Base-by-base conservation (phyloP, 2,329 filamentous ascomycete species). In the Xylariaceae sp. region DNA sequence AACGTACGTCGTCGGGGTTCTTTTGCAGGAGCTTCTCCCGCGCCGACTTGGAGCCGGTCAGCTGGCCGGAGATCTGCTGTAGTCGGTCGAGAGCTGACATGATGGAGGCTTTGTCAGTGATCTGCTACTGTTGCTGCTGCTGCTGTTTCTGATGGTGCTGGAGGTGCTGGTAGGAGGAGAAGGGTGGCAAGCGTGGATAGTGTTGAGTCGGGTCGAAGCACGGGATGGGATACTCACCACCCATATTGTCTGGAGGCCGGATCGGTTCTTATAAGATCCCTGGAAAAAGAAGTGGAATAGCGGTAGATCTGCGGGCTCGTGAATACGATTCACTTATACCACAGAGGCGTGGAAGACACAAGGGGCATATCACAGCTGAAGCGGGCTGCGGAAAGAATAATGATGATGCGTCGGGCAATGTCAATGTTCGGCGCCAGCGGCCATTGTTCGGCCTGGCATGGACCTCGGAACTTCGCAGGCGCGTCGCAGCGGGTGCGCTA, bases 1-100 rank as follows among this genome's bases (percentile, higher is more conserved):
- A n/a, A 43, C 40, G 31, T 64, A 80, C 77, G 67, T 83, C 79
- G 57, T 83, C 77, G 35, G 78, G 66, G 56, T 68, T 70, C 66
- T 83, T 82, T 58, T 80, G 63, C 27, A 82, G 66, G 29, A 83
- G 61, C 58, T 66, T 73, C 40, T 72, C 71, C 41, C 64, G 61
- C 31, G 65, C 60, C 43, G 65, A 63, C 38, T 60, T 56, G 17
- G 57, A 56, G 43, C 65, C 65, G 38, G 63, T 51, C 52, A 81
- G 61, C 66, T 81, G 77, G 65, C 67, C 68, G 42, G 74, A 75
- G 50, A 81, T 69, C 51, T 78, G 73, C 33, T 67, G 63, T 39
- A 77, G 61, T 61, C 73, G 63, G 44, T 77, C 72, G 51, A 72
- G 56, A 49, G 72, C 73, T 77, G 49, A 17, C 32, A 35, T 43